phyloP scores from a whole-genome alignment of 2,329 filamentous ascomycete genomes.

The Fusarium acutatum region DNA sequence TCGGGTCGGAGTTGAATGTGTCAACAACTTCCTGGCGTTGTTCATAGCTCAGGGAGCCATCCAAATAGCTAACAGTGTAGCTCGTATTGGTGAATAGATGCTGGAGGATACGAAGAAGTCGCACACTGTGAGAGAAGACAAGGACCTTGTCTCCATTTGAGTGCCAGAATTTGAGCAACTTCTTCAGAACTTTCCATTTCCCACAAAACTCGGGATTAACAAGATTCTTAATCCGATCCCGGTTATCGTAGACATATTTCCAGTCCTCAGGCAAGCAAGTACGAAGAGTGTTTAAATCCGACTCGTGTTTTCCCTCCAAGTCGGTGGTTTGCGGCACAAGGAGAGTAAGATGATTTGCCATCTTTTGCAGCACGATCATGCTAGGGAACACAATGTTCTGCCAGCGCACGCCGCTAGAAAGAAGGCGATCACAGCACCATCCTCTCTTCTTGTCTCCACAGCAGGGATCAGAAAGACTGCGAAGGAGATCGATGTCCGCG shows the following conservation, averaged over 20 bases:
- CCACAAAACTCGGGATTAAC: constrained; percentile 93
- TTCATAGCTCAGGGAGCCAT: constrained; percentile 83
- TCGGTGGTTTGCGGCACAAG: constrained; percentile 76
- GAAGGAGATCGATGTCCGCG: constrained; percentile 74
- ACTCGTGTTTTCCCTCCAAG: constrained; percentile 75
- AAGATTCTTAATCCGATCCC: constrained; percentile 81
- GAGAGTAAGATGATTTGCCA: constrained; percentile 92
- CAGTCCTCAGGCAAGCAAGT: constrained; percentile 79
- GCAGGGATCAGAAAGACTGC: constrained; percentile 72
- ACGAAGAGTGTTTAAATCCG: constrained; percentile 77
- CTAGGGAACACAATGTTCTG: constrained; percentile 83
- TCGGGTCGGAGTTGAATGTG: constrained; percentile 87
- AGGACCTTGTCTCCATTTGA: constrained; percentile 91
- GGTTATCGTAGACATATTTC: constrained; percentile 75
- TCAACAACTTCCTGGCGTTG: constrained; percentile 85
- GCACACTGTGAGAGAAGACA: constrained; percentile 92
- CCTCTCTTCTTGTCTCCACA: constrained; percentile 72
- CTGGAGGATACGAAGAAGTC: constrained; percentile 83
- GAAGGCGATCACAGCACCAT: constrained; percentile 76
- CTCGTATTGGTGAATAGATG: constrained; percentile 86
- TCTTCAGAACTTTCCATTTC: constrained; percentile 93
- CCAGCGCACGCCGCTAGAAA: constrained; percentile 74
- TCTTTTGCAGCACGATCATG: constrained; percentile 83
- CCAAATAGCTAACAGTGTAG: constrained; percentile 91
- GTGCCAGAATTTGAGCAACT: constrained; percentile 89